Conservation (phyloP, 352 stramenopile species). For the Phytophthora vignae region DNA sequence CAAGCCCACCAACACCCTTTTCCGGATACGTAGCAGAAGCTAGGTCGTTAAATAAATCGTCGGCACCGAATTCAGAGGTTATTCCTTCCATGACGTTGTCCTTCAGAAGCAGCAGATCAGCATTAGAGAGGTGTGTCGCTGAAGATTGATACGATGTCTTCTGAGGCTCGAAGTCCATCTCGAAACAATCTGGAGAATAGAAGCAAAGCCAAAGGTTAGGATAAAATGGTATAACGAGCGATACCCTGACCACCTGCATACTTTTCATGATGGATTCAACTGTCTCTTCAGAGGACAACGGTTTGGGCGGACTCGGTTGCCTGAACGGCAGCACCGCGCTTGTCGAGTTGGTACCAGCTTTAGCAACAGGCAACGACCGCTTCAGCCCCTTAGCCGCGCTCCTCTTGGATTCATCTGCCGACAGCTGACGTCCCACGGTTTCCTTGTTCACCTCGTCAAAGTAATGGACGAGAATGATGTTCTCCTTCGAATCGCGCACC, state of each 20-base stretch:
- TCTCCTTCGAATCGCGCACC: constrained; percentile 68
- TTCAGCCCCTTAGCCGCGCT: constrained; percentile 45
- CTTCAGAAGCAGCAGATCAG: constrained; percentile 38
- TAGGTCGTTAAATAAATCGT: constrained; percentile 47
- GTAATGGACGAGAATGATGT: constrained; percentile 89
- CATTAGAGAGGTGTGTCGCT: constrained; percentile 28
- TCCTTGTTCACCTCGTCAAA: constrained; percentile 82
- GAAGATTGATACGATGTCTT: constrained; percentile 7
- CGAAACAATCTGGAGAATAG: constrained; percentile 59
- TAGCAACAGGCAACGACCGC: constrained; percentile 34
- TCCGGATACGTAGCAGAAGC: constrained; percentile 3
- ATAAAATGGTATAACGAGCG: background rate
- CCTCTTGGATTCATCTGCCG: constrained; percentile 4
- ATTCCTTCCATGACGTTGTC: constrained; percentile 44
- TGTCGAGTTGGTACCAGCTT: constrained; percentile 4
- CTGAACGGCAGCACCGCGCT: constrained; percentile 7
- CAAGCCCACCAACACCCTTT: constrained; percentile 12
- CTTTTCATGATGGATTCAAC: constrained; percentile 69
- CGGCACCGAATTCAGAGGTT: constrained; percentile 27
- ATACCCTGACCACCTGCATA: constrained; percentile 24
- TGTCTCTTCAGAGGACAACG: constrained; percentile 36
- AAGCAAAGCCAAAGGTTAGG: constrained; percentile 8
- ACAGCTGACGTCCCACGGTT: constrained; percentile 3
- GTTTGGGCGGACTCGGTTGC: constrained; percentile 16
- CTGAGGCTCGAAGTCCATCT: constrained; percentile 52